Base-by-base conservation (phyloP, 2,329 filamentous ascomycete genomes). In the Talaromyces sp. region DNA sequence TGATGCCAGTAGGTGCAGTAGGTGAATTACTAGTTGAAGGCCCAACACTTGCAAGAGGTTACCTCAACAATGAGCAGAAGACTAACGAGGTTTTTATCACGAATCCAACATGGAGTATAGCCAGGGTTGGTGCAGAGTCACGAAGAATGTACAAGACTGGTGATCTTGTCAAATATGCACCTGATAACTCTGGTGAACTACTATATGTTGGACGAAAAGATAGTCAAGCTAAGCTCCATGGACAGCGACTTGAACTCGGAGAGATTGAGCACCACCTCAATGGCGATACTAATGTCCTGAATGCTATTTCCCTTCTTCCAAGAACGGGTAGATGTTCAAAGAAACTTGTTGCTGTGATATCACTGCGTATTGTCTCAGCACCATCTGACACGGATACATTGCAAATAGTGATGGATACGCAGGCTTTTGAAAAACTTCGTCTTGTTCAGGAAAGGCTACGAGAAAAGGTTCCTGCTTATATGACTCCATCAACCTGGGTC, bases 21-120 rank as follows among this genome's bases (percentile, higher is more conserved):
- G 75, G 75, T 6, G 75, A 77, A 63, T 69, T 77, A 7, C 77
- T 78, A 73, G 71, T 83, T 1, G 82, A 83, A 66, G 77, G 78
- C 0, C 66, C 72, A 47, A 69, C 75, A n/a, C 65, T 79, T 33
- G 81, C 77, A 1, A 74, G 76, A 54, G 82, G 81, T 0, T 85
- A 85, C 62, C 66, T 83, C 13, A 77, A 78, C n/a, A 76, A 80
- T 47, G 72, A 71, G 0, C 73, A 72, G 17, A 78, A 77, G 66
- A 80, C 79, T 0, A 71, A 71, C 0, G 65, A 69, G 1, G 70
- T 73, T 10, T 80, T 80, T 61, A 77, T 80, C 33, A 67, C 76
- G 6, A 71, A 78, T 58, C 79, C 78, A 1, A 56, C 68, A 2
- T 81, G 78, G 78, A 72, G 79, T n/a, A 41, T 82, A 87, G 35